Conservation (phyloP, 495 filamentous ascomycete genomes). For the Daldinia bambusicola region DNA sequence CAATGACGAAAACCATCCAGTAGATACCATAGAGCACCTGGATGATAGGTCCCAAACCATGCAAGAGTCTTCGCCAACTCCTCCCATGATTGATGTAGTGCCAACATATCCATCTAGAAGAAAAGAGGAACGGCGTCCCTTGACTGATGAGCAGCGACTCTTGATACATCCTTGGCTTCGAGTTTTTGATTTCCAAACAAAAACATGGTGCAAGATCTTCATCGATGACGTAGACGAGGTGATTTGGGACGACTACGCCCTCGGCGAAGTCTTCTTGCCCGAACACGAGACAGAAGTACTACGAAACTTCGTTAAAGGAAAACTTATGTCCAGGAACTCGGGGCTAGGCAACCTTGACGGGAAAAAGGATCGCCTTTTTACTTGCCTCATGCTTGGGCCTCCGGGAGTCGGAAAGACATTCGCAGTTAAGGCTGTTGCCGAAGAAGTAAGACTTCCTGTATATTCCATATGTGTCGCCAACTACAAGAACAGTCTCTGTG, state of each 20-base stretch:
- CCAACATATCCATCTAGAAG: neutral
- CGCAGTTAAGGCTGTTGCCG: conserved; percentile 64
- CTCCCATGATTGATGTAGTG: neutral
- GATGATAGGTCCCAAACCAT: neutral
- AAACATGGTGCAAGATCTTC: conserved; percentile 57
- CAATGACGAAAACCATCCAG: neutral
- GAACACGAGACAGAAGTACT: conserved; percentile 63
- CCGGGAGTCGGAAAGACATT: conserved; percentile 68
- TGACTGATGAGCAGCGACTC: conserved; percentile 58
- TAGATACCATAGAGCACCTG: no score
- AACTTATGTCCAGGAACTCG: conserved; percentile 57
- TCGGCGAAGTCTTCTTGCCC: conserved; percentile 66
- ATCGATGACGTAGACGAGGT: conserved; percentile 54
- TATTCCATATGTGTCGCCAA: conserved; percentile 52
- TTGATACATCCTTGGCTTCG: conserved; percentile 54
- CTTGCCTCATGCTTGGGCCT: conserved; percentile 64
- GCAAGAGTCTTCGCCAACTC: neutral
- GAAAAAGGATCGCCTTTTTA: conserved; percentile 66
- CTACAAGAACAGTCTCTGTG: conserved; percentile 43
- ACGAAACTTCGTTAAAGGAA: conserved; percentile 61
- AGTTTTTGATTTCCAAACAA: conserved; percentile 58
- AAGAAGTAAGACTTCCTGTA: conserved; percentile 59
- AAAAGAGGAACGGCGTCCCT: conserved; percentile 16
- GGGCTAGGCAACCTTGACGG: conserved; percentile 72
- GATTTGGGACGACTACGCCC: conserved; percentile 63